These are phyloP conservation scores for Articulospora tetracladia DNA, from an alignment of 495 filamentous ascomycete species.

Conservation along the genomic window DNA sequence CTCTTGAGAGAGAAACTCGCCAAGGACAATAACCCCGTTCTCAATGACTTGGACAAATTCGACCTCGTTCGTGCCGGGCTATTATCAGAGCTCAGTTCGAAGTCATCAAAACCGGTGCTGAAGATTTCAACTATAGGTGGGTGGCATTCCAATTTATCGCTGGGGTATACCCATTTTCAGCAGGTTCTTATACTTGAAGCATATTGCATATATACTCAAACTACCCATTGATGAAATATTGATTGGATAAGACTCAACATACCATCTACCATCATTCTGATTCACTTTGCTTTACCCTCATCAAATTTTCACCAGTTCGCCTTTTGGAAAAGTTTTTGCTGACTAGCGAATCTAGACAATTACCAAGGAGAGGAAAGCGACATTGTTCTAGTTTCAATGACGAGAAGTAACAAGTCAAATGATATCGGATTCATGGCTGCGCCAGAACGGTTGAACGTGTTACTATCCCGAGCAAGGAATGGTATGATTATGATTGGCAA, in stretches of 20 bases:
- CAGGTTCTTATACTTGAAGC: too few relatives aligned
- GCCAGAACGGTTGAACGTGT: conserved; percentile 66
- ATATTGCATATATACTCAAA: too few relatives aligned
- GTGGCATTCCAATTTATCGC: not conserved
- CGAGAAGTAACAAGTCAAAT: conserved; percentile 57
- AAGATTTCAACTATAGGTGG: conserved; percentile 64
- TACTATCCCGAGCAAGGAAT: conserved; percentile 66
- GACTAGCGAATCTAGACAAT: conserved; percentile 56
- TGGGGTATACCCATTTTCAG: too few relatives aligned
- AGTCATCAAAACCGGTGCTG: conserved; percentile 46
- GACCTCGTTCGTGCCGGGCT: conserved; percentile 67
- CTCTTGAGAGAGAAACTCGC: conserved; percentile 51
- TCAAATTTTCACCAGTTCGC: too few relatives aligned
- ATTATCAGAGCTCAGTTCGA: conserved; percentile 48
- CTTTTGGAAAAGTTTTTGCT: not conserved
- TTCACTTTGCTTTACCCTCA: not conserved
- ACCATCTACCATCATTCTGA: too few relatives aligned
- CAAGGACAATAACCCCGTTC: conserved; percentile 47
- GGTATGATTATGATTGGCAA: conserved; percentile 71
- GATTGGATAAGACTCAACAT: too few relatives aligned
- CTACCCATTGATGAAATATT: too few relatives aligned
- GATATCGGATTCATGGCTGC: conserved; percentile 76
- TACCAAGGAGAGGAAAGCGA: conserved; percentile 81
- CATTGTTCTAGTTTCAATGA: conserved; percentile 65
- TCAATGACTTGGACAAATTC: conserved; percentile 67